Evolutionary conservation across 805 yeast species (phyloP).

Genomic region (Ogataea wickerhamii): DNA sequence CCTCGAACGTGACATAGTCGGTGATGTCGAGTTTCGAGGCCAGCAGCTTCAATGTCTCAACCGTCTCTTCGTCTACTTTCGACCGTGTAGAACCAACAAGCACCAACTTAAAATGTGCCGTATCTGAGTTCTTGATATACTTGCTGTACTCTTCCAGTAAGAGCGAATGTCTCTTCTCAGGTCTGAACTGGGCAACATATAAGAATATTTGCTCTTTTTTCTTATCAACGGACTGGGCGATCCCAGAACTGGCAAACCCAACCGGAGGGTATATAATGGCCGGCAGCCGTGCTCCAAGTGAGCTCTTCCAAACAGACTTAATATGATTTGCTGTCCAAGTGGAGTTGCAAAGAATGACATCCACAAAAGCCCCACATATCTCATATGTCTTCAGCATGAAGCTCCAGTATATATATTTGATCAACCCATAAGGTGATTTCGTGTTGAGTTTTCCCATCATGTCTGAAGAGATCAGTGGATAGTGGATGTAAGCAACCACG

Average conservation of each 20-base stretch:
- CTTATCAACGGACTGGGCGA: slow-evolving; percentile 12
- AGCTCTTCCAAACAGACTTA: slow-evolving; percentile 54
- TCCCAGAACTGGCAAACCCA: slow-evolving; percentile 53
- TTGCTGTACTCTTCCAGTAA: slow-evolving; percentile 60
- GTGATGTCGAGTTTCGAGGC: slow-evolving; percentile 44
- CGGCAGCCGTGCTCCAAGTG: slow-evolving; percentile 31
- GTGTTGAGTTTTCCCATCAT: slow-evolving; percentile 65
- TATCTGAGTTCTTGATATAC: slow-evolving; percentile 35
- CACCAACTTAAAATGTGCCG: slow-evolving; percentile 51
- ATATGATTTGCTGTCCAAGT: slow-evolving; percentile 90
- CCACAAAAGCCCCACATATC: slow-evolving; percentile 62
- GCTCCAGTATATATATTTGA: slow-evolving; percentile 69
- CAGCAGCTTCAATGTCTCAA: slow-evolving; percentile 43
- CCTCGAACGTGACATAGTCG: slow-evolving; percentile 33
- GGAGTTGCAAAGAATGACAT: slow-evolving; percentile 72
- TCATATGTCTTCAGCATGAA: slow-evolving; percentile 60
- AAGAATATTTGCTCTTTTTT: slow-evolving; percentile 42
- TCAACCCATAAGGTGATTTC: slow-evolving; percentile 22
- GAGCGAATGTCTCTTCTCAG: slow-evolving; percentile 85
- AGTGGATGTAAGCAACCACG: slow-evolving; percentile 85
- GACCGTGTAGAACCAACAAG: slow-evolving; percentile 85
- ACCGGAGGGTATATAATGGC: slow-evolving; percentile 84
- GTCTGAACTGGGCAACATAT: slow-evolving; percentile 88
- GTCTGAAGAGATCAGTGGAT: slow-evolving; percentile 84
- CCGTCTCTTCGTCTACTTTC: slow-evolving; percentile 57